Base-by-base conservation (phyloP, 441 rosid genomes). In the Eruca vesicaria region DNA sequence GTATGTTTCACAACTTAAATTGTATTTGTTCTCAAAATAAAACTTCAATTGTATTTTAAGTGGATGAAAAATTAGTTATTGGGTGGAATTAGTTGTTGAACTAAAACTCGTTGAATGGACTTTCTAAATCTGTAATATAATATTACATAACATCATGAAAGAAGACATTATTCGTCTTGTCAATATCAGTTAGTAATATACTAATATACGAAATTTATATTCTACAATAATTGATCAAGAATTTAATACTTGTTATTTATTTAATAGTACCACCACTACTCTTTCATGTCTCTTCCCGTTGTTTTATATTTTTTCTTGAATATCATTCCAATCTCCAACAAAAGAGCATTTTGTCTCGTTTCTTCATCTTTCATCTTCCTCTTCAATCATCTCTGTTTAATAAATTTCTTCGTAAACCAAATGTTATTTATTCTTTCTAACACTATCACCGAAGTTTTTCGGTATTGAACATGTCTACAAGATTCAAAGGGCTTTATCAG, bases 401-500 rank as follows among this genome's bases (percentile, higher is more conserved):
- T 38, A 38, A 9, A 20, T 19, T 20, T 20, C 16, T 43, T 75
- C 12, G n/a, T 63, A 16, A 55, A 48, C 41, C 31, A 5, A 16
- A 28, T 5, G 8, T 29, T 62, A 0, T 48, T 36, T 45, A 19
- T 35, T 61, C 4, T 50, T 52, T 19, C 1, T n/a, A 41, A 14
- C 32, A 71, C 11, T 11, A 6, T 8, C 7, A 7, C 48, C 15
- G 48, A 59, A 58, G 72, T 77, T 35, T 52, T 50, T 26, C 23
- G 26, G 31, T 35, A 29, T 68, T 20, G 26, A 78, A 18, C 65
- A 94, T 92, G 99, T 82, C 93, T 23, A 84, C 90, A 71, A 89
- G 87, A 82, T 88, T 95, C 74, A 95, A 89, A 83, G 96, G 93
- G 75, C 76, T 95, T 75, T 92, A 86, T 77, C 43, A 73, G 8